Evolutionary conservation across 208 protist genomes (phyloP).

Genomic region (Leishmania turanica): DNA sequence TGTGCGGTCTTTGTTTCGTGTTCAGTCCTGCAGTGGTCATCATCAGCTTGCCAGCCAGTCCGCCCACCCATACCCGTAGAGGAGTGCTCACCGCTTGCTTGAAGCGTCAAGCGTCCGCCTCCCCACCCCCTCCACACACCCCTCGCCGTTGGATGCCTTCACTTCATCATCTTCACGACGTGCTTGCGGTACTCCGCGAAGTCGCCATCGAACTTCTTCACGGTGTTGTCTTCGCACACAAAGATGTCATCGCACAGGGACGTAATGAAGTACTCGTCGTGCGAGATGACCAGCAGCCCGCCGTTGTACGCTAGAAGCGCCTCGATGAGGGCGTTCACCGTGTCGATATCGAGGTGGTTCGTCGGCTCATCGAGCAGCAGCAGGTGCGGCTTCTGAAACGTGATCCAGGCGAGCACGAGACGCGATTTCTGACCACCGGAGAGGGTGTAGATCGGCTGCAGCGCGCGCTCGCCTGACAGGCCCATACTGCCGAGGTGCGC

Average conservation of each 20-base stretch:
- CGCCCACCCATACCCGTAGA: neutral
- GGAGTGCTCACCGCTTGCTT: neutral
- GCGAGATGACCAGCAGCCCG: conserved; percentile 91
- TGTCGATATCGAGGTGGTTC: conserved; percentile 96
- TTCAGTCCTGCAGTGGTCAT: neutral
- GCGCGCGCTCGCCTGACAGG: conserved; percentile 81
- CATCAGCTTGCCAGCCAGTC: neutral
- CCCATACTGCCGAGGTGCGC: conserved; percentile 94
- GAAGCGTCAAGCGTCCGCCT: neutral
- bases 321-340: conserved; percentile 93
- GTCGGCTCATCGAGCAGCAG: conserved; percentile 97
- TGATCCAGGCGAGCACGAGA: conserved; percentile 94
- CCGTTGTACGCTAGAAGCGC: conserved; percentile 91
- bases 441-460: conserved; percentile 93
- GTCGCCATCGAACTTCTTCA: conserved; percentile 87
- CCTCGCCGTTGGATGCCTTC: neutral
- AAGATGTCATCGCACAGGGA: conserved; percentile 93
- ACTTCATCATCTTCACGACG: conserved; percentile 78
- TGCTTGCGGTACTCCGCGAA: conserved; percentile 89
- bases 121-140: neutral
- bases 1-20: neutral
- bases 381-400: conserved; percentile 93
- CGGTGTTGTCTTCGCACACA: conserved; percentile 74
- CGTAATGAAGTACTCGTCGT: conserved; percentile 95
- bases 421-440: conserved; percentile 96